phyloP scores from a whole-genome alignment of 208 protist species.

The Acanthamoeba sp. region DNA sequence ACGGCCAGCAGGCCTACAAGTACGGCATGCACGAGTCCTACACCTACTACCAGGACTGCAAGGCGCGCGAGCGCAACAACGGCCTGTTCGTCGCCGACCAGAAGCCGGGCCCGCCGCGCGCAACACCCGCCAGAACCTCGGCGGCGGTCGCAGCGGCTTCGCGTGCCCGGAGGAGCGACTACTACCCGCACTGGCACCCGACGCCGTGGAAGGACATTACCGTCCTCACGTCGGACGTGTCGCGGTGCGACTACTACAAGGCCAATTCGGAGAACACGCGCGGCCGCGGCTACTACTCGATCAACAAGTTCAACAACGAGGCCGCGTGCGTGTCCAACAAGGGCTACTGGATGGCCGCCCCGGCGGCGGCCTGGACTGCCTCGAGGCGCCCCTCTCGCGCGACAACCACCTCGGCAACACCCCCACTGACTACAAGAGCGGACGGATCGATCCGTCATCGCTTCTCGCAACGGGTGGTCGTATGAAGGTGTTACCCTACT shows the following conservation, averaged over 20 bases:
- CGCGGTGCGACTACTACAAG: slow-evolving; percentile 87
- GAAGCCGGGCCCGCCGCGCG: slow-evolving; percentile 78
- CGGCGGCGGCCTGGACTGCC: slow-evolving; percentile 83
- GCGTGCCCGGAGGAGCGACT: slow-evolving; percentile 94
- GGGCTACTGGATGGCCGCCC: not conserved
- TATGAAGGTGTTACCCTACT: slow-evolving; percentile 70
- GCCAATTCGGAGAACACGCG: slow-evolving; percentile 88
- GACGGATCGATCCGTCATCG: too few species aligned
- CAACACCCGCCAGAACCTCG: slow-evolving; percentile 89
- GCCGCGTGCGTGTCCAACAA: not conserved
- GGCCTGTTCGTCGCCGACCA: slow-evolving; percentile 92
- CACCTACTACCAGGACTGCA: slow-evolving; percentile 87
- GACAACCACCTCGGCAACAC: slow-evolving; percentile 92
- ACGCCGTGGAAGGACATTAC: slow-evolving; percentile 92
- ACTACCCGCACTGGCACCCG: slow-evolving; percentile 94
- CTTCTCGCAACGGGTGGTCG: slow-evolving; percentile 45
- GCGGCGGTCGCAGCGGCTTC: slow-evolving; percentile 85
- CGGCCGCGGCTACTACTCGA: slow-evolving; percentile 10
- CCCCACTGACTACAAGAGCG: slow-evolving; percentile 59
- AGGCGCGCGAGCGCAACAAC: slow-evolving; percentile 86
- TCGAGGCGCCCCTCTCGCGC: slow-evolving; percentile 78
- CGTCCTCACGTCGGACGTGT: slow-evolving; percentile 86
- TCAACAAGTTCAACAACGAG: slow-evolving; percentile 77
- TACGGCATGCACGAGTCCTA: slow-evolving; percentile 89
- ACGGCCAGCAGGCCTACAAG: slow-evolving; percentile 38